A percentile compares a stretch with the other conserved stretches of the same genome.
These are phyloP conservation scores for Starmerella etchellsii DNA, from an alignment of 805 yeast genomes.

Conservation along the genomic window DNA sequence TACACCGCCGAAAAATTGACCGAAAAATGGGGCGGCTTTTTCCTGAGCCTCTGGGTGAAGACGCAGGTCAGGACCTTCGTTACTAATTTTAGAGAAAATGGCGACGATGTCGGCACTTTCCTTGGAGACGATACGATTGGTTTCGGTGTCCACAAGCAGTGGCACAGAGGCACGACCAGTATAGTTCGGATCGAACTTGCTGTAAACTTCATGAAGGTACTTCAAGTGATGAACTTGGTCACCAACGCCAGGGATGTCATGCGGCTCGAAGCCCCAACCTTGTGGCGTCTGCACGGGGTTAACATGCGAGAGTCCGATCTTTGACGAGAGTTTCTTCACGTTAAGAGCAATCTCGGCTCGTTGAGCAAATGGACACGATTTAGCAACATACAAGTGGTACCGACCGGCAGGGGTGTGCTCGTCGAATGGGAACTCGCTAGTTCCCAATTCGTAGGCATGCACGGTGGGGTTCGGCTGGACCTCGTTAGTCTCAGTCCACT, in stretches of 20 bases:
- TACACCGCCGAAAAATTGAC: slow-evolving; percentile 58
- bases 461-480: slow-evolving; percentile 17
- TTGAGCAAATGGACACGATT: slow-evolving; percentile 95
- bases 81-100: slow-evolving; percentile 54
- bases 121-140: slow-evolving; percentile 55
- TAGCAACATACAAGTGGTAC: slow-evolving; percentile 72
- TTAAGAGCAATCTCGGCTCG: slow-evolving; percentile 59
- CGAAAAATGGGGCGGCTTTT: slow-evolving; percentile 47
- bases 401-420: slow-evolving; percentile 38
- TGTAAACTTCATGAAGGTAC: slow-evolving; percentile 59
- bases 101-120: slow-evolving; percentile 83
- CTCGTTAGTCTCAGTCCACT: slow-evolving; percentile 19
- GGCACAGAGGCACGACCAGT: slow-evolving; percentile 85
- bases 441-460: slow-evolving; percentile 18
- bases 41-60: slow-evolving; percentile 36
- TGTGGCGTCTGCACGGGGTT: slow-evolving; percentile 77
- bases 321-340: slow-evolving; percentile 49
- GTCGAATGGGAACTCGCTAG: slow-evolving; percentile 49
- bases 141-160: slow-evolving; percentile 75
- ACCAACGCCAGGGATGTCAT: slow-evolving; percentile 39
- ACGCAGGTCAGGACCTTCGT: slow-evolving; percentile 29
- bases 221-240: slow-evolving; percentile 50
- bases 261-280: slow-evolving; percentile 67
- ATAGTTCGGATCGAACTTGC: slow-evolving; percentile 61
- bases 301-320: slow-evolving; percentile 47